Base-by-base conservation (phyloP, 2,329 filamentous ascomycete genomes). In the Nakataea oryzae region DNA sequence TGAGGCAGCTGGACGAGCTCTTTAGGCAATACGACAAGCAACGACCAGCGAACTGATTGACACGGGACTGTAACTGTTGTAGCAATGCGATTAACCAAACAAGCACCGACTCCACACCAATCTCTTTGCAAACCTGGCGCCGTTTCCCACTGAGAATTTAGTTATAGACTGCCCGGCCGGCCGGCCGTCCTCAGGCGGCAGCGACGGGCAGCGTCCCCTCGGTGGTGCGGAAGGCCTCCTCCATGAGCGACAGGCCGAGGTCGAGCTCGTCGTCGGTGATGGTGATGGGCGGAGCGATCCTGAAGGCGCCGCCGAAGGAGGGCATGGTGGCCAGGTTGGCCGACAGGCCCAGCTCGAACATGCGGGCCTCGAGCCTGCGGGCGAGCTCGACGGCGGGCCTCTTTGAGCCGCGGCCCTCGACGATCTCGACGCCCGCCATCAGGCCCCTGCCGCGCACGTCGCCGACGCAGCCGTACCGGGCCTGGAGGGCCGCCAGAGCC, bases 261-360 rank as follows among this genome's bases (percentile, higher is more conserved):
- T 79, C 71, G 57, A 85, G 69, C 70, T 84, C 74, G 58, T 78
- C 74, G 30, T 75, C 74, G 0, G 78, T 78, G 11, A 86, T 79
- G 0, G 81, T 85, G 54, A 87, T 81, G 0, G 85, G 84, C 28
- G 83, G 84, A 6, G 83, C 84, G 60, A 87, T 79, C 13, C 84
- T 73, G 64, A 87, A 85, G 0, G 81, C 78, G 4, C 83, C 84
- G 0, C 80, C 78, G 69, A 85, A 84, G 58, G 77, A 79, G 8
- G 76, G 76, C 67, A 81, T 77, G 56, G 75, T 83, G 27, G 79
- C 78, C 32, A 87, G 63, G 67, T 86, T 85, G 5, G 81, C 80
- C 73, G 80, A 86, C 1, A 86, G 67, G 0, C 84, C 84, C 24
- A 81, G 67, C 55, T 78, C 76, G 66, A 64, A 54, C 47, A 63